phyloP scores from a whole-genome alignment of 176 grass and related monocot genomes.

The Juncus effusus region DNA sequence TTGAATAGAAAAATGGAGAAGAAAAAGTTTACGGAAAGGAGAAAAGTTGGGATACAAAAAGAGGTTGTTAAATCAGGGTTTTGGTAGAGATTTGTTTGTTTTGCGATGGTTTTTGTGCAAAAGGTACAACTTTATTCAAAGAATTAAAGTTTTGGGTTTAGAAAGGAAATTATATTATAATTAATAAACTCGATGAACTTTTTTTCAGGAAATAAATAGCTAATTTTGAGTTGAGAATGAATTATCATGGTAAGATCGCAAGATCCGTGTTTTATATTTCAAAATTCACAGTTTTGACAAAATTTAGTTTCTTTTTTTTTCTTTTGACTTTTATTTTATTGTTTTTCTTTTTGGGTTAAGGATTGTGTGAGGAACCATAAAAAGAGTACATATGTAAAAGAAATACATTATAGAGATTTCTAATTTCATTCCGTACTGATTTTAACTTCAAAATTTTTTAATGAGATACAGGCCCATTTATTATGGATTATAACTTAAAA shows the following conservation, averaged over 20 bases:
- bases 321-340: not conserved
- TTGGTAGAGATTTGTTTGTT: slow-evolving; percentile 12
- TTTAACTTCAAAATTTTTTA: not conserved
- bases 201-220: too few relatives aligned
- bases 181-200: too few relatives aligned
- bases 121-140: not conserved
- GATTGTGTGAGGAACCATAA: slow-evolving; percentile 14
- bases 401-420: slow-evolving; percentile 11
- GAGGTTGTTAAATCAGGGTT: slow-evolving; percentile 17
- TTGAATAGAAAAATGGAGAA: slow-evolving; percentile 52
- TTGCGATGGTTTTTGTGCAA: too few relatives aligned
- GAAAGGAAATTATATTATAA: too few relatives aligned
- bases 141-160: too few relatives aligned
- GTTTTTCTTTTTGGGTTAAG: not conserved
- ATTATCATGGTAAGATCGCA: slow-evolving; percentile 4
- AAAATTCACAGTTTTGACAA: slow-evolving; percentile 12
- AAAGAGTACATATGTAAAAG: slow-evolving; percentile 9
- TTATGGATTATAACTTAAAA: not conserved
- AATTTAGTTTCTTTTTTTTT: not conserved
- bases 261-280: not conserved
- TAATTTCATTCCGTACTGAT: not conserved
- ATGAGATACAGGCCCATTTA: not conserved
- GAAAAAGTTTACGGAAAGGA: slow-evolving; percentile 38
- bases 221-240: not conserved
- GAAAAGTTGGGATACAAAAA: not conserved